phyloP scores from a whole-genome alignment of 352 stramenopile genomes.

The Blastocystis sp. region DNA sequence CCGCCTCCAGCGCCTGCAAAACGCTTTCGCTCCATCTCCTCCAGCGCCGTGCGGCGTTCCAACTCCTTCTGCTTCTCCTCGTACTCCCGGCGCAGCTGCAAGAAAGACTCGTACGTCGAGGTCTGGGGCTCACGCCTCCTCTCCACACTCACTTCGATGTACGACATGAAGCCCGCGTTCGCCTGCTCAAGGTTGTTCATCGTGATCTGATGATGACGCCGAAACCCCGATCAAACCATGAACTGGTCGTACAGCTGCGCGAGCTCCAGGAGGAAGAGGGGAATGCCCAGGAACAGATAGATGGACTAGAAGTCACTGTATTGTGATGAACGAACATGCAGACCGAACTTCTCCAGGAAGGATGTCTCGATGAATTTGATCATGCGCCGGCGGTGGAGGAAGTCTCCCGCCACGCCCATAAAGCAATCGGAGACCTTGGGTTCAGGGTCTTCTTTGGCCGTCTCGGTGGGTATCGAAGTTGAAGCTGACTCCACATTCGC shows the following conservation, averaged over 20 bases:
- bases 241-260: conserved; percentile 29
- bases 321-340: background rate
- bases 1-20: background rate
- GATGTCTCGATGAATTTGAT: conserved; percentile 56
- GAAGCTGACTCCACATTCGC: too few species aligned
- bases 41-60: background rate
- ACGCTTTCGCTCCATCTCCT: background rate
- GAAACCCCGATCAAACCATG: background rate
- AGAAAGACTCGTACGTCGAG: conserved; percentile 43
- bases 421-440: background rate
- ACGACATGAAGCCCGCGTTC: background rate
- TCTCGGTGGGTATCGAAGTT: background rate
- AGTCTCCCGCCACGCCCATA: background rate
- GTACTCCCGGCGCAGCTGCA: conserved; percentile 25
- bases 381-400: background rate
- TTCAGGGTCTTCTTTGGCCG: background rate
- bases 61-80: conserved; percentile 28
- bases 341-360: conserved; percentile 60
- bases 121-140: background rate
- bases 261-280: conserved; percentile 58
- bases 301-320: conserved; percentile 17
- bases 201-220: background rate
- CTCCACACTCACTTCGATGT: background rate
- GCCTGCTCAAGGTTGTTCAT: conserved; percentile 16
- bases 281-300: conserved; percentile 47